These are phyloP conservation scores for Fusarium sp. DNA, from an alignment of 2,329 filamentous ascomycete species.

Conservation along the genomic window DNA sequence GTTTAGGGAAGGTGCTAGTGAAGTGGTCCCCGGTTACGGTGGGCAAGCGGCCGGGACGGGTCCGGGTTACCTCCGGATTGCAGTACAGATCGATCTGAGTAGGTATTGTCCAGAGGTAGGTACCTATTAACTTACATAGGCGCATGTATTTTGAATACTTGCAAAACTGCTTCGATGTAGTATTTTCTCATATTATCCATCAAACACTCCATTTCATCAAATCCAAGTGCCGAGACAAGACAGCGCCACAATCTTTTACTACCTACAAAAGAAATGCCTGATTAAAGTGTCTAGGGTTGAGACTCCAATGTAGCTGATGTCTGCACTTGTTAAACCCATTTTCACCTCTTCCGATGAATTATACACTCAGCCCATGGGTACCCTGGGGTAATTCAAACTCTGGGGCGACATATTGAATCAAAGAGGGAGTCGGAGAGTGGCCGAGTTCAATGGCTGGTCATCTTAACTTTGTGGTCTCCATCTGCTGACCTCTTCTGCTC, in stretches of 20 bases:
- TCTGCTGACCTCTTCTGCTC: neutral
- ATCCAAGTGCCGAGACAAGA: neutral
- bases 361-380: too few species aligned
- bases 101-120: too few species aligned
- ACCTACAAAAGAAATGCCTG: neutral
- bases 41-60: conserved; percentile 33
- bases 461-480: neutral
- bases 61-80: conserved; percentile 19
- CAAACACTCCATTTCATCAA: neutral
- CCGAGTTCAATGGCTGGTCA: too few species aligned
- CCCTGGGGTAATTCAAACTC: too few species aligned
- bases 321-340: too few species aligned
- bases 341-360: neutral
- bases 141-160: neutral
- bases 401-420: too few species aligned
- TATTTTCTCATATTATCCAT: neutral
- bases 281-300: conserved; percentile 15
- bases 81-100: neutral
- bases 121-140: neutral
- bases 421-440: too few species aligned
- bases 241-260: conserved; percentile 1
- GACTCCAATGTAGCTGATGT: too few species aligned
- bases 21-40: conserved; percentile 28
- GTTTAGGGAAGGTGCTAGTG: conserved; percentile 30
- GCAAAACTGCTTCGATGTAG: neutral